Evolutionary conservation across 805 yeast genomes (phyloP).

Genomic region (Candida endomychidarum): DNA sequence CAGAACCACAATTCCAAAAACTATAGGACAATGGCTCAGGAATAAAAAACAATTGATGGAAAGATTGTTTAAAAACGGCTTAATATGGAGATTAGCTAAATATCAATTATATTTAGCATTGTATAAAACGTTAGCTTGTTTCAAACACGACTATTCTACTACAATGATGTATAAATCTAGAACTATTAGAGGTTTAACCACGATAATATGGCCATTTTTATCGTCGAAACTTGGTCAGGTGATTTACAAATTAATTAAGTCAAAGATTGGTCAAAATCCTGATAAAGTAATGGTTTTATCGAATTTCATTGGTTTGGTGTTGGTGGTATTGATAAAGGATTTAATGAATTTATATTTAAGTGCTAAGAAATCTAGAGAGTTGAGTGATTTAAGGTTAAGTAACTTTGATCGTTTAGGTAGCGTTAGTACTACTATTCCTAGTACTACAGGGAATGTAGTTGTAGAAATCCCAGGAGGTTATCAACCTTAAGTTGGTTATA

Average conservation of each 20-base stretch:
- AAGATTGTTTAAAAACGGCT: slow-evolving; percentile 7
- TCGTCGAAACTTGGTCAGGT: slow-evolving; percentile 33
- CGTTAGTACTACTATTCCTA: too few species aligned
- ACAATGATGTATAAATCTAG: slow-evolving; percentile 23
- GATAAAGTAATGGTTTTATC: slow-evolving; percentile 22
- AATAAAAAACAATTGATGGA: background rate
- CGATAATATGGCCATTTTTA: slow-evolving; percentile 41
- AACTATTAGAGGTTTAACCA: slow-evolving; percentile 29
- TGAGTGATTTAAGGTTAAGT: slow-evolving; percentile 21
- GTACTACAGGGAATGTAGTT: background rate
- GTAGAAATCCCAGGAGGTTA: slow-evolving; percentile 1
- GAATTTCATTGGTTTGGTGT: slow-evolving; percentile 32
- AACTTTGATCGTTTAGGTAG: too few species aligned
- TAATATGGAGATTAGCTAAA: slow-evolving; percentile 11
- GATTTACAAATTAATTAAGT: slow-evolving; percentile 17
- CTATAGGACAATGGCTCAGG: slow-evolving; percentile 1
- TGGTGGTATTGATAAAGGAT: slow-evolving; percentile 38
- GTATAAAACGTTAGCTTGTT: slow-evolving; percentile 31
- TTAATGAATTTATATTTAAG: slow-evolving; percentile 28
- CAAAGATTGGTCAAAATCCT: slow-evolving; percentile 17
- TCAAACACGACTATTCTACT: slow-evolving; percentile 34
- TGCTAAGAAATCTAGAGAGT: slow-evolving; percentile 29
- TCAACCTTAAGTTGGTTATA: background rate
- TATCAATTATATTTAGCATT: slow-evolving; percentile 18
- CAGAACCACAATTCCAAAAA: too few species aligned